Base-by-base conservation (phyloP, 345 rosid species). In the Hibiscus tridactylites region DNA sequence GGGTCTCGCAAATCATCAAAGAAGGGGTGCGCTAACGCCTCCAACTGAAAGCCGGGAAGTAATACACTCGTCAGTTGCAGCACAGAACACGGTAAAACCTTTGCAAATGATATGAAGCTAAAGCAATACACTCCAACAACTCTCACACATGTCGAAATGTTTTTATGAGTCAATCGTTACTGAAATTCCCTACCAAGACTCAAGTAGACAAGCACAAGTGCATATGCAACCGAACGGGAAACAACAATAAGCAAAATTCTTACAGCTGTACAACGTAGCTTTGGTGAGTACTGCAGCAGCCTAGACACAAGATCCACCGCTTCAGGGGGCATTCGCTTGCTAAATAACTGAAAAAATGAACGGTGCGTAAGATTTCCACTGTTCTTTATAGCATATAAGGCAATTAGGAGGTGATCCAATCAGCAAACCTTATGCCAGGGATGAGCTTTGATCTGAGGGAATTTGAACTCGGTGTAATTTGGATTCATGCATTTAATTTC, bases 401-500 rank as follows among this genome's bases (percentile, higher is more conserved):
- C 39, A 50, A 67, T 42, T 11, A 17, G 29, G 71, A 71, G 39
- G 72, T 33, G 19, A 57, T 7, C 1, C 53, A 54, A 53, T 53
- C 15, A 19, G 65, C 73, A 74, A 69, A 91, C 99, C 98, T 95
- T 95, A 82, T 92, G 94, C 99, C 99, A 95, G 37, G 99, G 98
- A 82, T 92, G 99, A 77, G 99, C 96, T 86, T 92, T 95, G 56
- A 95, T 92, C 85, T 92, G 99, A 71, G 98, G 99, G 77, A 95
- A 95, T 83, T 92, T 95, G 79, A 92, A 95, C 76, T 95, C 99
- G 0, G 90, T 88, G 84, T 95, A 95, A 78, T 95, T 85, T 35
- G 99, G 97, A 85, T 95, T 95, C 99, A 95, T 95, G 85, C 99
- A 95, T 80, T 87, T 87, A 64, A 95, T 95, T 83, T 95, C 99